phyloP scores from a whole-genome alignment of 805 yeast genomes.

The Wickerhamiella slavikovae region DNA sequence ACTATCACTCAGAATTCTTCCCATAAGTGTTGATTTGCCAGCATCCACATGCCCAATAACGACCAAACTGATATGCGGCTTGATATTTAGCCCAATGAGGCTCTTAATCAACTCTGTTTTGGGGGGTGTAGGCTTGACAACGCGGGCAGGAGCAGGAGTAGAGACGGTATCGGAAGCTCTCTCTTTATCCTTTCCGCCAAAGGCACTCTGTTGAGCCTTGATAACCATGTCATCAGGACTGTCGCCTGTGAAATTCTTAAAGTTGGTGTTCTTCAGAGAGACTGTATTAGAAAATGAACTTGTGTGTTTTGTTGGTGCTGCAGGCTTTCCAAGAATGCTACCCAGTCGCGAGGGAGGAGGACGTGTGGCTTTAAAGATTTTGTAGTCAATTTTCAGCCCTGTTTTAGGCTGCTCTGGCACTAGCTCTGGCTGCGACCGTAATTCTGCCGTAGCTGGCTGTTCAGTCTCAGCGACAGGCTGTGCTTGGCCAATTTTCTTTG shows the following conservation, averaged over 20 bases:
- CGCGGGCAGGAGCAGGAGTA: background rate
- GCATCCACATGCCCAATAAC: constrained; percentile 79
- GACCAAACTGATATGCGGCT: constrained; percentile 48
- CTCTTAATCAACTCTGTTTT: constrained; percentile 2
- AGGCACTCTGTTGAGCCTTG: constrained; percentile 29
- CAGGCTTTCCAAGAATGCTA: constrained; percentile 1
- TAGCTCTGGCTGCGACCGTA: background rate
- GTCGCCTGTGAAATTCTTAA: constrained; percentile 38
- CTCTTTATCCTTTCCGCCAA: constrained; percentile 2
- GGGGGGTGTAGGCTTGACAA: constrained; percentile 2
- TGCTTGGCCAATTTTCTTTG: too few relatives aligned
- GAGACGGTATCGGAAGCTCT: constrained; percentile 1
- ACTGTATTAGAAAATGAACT: constrained; percentile 10
- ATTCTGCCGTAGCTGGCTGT: too few relatives aligned
- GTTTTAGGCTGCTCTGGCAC: background rate
- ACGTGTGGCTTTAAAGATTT: background rate
- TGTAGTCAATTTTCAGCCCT: background rate
- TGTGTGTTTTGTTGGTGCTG: background rate
- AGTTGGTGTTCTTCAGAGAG: constrained; percentile 6
- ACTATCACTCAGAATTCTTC: constrained; percentile 44
- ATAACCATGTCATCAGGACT: constrained; percentile 67
- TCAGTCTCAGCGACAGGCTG: too few relatives aligned
- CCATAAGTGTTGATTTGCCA: constrained; percentile 66
- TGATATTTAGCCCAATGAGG: constrained; percentile 10
- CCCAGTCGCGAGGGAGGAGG: constrained; percentile 4